A percentile compares a stretch with the other conserved stretches of the same genome.
These are phyloP conservation scores for Xylaria bambusicola DNA, from an alignment of 495 filamentous ascomycete species.

Conservation along the genomic window DNA sequence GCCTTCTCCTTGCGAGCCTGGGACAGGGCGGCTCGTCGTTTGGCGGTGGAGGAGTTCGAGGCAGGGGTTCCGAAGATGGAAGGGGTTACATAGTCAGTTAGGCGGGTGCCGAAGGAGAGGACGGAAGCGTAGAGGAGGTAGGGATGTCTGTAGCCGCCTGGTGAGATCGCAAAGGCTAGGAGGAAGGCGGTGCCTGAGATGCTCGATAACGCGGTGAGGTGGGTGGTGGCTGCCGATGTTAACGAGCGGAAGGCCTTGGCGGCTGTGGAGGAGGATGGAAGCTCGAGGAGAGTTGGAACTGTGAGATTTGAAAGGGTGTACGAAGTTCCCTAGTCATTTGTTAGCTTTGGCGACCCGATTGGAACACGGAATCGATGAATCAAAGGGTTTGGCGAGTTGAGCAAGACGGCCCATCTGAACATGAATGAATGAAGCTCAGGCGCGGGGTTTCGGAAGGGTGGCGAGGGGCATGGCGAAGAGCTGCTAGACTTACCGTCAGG, in stretches of 20 bases:
- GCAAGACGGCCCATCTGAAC: slow-evolving; percentile 12
- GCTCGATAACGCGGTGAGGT: slow-evolving; percentile 61
- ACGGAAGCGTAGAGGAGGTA: slow-evolving; percentile 80
- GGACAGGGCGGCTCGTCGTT: slow-evolving; percentile 26
- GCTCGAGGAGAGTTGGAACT: slow-evolving; percentile 72
- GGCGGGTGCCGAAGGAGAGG: slow-evolving; percentile 57
- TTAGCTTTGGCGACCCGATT: neutral
- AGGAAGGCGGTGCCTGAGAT: slow-evolving; percentile 65
- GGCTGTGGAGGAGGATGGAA: slow-evolving; percentile 70
- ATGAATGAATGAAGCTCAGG: neutral
- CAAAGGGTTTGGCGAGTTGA: slow-evolving; percentile 6
- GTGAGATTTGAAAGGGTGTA: slow-evolving; percentile 74
- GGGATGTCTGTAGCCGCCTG: slow-evolving; percentile 70
- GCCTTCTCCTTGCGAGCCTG: slow-evolving; percentile 29
- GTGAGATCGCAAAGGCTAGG: slow-evolving; percentile 73
- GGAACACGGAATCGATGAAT: neutral
- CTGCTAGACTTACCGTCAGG: slow-evolving; percentile 65
- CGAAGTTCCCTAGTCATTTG: slow-evolving; percentile 70
- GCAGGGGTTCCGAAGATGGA: slow-evolving; percentile 47
- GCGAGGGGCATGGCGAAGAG: slow-evolving; percentile 25
- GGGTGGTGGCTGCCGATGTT: slow-evolving; percentile 57
- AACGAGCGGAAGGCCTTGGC: slow-evolving; percentile 65
- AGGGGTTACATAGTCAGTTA: slow-evolving; percentile 53
- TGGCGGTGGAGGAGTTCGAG: slow-evolving; percentile 25
- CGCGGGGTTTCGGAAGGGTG: slow-evolving; percentile 16